A percentile compares a stretch with the other conserved stretches of the same genome.
Conservation (phyloP, 2,329 filamentous ascomycete genomes). For the Penicillium sp. region DNA sequence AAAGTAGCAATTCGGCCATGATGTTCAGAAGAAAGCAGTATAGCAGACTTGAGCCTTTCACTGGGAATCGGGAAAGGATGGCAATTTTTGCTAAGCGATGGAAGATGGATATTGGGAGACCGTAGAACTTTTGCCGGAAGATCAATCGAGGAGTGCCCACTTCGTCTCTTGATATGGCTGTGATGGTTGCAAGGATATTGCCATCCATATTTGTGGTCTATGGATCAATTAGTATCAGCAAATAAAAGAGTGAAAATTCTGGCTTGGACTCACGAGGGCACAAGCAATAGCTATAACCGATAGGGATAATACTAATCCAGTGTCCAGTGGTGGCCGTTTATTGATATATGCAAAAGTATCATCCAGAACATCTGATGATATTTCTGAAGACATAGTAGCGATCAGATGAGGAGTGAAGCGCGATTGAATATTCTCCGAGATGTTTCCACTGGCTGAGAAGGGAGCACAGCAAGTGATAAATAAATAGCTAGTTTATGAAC, state of each 20-base stretch:
- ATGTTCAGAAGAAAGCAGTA: neutral
- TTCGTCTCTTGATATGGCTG: neutral
- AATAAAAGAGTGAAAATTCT: neutral
- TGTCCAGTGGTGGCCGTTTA: neutral
- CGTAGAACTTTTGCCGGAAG: neutral
- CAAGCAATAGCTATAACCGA: rapidly evolving
- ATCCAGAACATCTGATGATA: neutral
- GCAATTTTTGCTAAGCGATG: neutral
- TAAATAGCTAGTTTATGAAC: too few relatives aligned
- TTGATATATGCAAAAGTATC: neutral
- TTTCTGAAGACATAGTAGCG: too few relatives aligned
- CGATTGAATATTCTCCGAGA: too few relatives aligned
- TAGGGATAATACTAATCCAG: neutral
- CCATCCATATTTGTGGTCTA: neutral
- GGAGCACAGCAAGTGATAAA: neutral
- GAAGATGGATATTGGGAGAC: neutral
- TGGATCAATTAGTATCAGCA: neutral
- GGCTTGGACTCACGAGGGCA: neutral
- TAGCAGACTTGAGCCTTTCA: neutral
- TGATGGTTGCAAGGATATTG: neutral
- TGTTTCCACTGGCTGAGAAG: too few relatives aligned
- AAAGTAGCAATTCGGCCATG: neutral
- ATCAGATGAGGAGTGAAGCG: too few relatives aligned
- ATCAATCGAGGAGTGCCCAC: neutral
- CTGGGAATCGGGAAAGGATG: neutral